These are phyloP conservation scores for Telfairia occidentalis DNA, from an alignment of 331 rosid species.

Conservation along the genomic window DNA sequence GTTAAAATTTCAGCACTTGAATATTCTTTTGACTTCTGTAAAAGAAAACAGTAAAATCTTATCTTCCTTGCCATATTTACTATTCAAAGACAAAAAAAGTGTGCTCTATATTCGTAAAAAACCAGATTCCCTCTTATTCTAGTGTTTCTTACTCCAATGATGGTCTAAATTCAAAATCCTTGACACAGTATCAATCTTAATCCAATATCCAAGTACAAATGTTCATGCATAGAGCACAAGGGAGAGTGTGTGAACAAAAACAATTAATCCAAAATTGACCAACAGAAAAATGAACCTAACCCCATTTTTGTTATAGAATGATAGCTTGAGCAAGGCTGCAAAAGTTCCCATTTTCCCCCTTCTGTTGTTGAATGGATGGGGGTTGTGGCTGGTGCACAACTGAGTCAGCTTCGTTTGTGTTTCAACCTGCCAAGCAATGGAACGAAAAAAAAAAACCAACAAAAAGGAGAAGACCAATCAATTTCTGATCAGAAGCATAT, in stretches of 20 bases:
- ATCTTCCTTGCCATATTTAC: background rate
- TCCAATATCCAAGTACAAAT: background rate
- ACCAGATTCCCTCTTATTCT: background rate
- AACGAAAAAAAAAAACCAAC: constrained; percentile 8
- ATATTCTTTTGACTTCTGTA: background rate
- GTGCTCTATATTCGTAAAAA: background rate
- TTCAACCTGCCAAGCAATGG: background rate
- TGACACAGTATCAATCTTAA: background rate
- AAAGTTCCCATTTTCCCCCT: background rate
- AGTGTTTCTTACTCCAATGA: background rate
- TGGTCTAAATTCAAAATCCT: background rate
- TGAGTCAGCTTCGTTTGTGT: constrained; percentile 2
- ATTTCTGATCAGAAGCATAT: background rate
- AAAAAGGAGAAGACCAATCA: background rate
- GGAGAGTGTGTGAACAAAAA: background rate
- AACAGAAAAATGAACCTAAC: background rate
- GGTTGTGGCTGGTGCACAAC: background rate
- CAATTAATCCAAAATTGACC: background rate
- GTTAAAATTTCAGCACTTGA: background rate
- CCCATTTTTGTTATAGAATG: background rate
- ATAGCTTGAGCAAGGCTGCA: background rate
- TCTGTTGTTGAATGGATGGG: background rate
- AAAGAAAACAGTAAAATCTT: background rate
- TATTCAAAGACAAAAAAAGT: background rate
- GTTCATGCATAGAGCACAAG: background rate